Evolutionary conservation across 2,329 filamentous ascomycete genomes (phyloP), one percentile per base, ranked within the genome.

Genomic region (Pyrenophora seminiperda): DNA sequence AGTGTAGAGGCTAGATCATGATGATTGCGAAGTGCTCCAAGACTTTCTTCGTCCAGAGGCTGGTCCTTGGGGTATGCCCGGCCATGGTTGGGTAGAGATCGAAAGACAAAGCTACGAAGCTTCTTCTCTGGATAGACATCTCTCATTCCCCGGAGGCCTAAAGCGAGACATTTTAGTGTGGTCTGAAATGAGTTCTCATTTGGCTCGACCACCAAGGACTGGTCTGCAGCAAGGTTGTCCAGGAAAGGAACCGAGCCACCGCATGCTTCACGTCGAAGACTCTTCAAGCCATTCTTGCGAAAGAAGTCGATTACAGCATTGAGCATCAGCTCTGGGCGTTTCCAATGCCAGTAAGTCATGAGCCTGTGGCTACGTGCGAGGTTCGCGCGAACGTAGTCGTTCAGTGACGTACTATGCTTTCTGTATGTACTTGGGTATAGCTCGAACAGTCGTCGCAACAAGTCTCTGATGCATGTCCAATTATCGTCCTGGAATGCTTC

Each of bases 1-100:
- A 86, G 71, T 3, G 81, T 82, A 46, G 79, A 82, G 0, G 86
- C 74, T 13, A 86, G 73, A 59, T 86, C 82, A 55, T 85, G 82
- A 50, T 86, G 82, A 56, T 86, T 86, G 39, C 82, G 77, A 37
- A 86, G 69, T 1, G 83, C 81, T 42, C 81, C 77, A 10, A 86
- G 69, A 54, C 83, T 82, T 47, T 78, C 75, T 44, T 79, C 75
- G 22, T 74, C 75, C 11, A 86, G 65, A 4, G 76, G 69, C 50
- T 81, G 73, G 20, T 86, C 83, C 61, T 85, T 86, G 1, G 77
- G 81, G 63, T 84, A 83, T 5, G 73, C 77, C n/a, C 82, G 79
- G 3, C 81, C 81, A 62, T 85, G 82, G 48, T 84, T 85, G 3
- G 83, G 83, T 24, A 84, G 75, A 18, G 82, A 75, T 18, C 83